Conservation (phyloP, 345 rosid genomes). For the Salix dunnii region DNA sequence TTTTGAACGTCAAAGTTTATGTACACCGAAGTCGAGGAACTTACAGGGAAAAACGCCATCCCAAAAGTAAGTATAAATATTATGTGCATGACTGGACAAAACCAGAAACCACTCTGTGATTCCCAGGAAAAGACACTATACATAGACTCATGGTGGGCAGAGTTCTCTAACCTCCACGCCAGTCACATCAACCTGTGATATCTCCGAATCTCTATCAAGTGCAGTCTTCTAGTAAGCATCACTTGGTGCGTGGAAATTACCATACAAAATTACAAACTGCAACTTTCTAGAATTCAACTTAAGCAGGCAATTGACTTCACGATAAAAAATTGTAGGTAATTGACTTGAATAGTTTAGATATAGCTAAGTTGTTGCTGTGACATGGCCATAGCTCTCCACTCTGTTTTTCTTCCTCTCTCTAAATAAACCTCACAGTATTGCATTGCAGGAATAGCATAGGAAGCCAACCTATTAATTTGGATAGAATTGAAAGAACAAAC, state of each 20-base stretch:
- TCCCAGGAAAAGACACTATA: not conserved
- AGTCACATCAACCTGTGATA: not conserved
- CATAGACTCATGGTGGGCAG: not conserved
- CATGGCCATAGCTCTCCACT: not conserved
- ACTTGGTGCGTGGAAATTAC: no score
- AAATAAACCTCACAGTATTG: not conserved
- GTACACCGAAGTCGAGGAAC: no score
- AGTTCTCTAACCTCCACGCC: not conserved
- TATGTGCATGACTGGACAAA: no score
- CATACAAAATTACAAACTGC: no score
- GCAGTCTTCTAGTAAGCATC: not conserved
- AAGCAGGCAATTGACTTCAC: not conserved
- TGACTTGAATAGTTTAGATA: not conserved
- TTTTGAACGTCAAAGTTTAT: no score
- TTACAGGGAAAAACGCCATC: no score
- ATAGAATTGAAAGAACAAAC: not conserved
- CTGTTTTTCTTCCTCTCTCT: not conserved
- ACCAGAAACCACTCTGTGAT: no score
- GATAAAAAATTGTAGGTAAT: no score
- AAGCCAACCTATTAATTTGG: not conserved
- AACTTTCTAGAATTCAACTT: no score
- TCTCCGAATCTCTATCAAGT: not conserved
- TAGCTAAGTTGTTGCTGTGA: no score
- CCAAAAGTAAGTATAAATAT: no score
- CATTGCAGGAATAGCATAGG: constrained; percentile 8